Conservation (phyloP, 2,329 filamentous ascomycete genomes). For the Metarhizium rileyi region DNA sequence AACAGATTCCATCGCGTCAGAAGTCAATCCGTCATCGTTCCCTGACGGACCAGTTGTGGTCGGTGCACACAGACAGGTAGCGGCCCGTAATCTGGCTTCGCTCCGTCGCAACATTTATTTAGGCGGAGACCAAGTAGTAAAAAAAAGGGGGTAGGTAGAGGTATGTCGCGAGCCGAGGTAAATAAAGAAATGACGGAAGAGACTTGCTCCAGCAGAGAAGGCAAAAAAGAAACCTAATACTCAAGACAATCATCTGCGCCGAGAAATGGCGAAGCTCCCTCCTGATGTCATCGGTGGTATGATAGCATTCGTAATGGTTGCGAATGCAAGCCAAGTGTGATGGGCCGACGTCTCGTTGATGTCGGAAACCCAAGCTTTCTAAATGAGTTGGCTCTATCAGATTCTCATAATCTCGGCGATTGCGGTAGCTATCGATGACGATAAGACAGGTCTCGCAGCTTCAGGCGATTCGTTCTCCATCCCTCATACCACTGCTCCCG, state of each 20-base stretch:
- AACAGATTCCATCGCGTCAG: constrained; percentile 9
- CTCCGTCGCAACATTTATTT: not conserved
- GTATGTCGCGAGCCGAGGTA: constrained; percentile 1
- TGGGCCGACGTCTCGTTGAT: not conserved
- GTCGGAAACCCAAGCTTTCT: not conserved
- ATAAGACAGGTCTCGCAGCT: constrained; percentile 37
- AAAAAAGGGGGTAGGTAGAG: not conserved
- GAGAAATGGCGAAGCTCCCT: not conserved
- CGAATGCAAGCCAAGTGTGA: not conserved
- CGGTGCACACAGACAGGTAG: not conserved
- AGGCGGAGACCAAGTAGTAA: not conserved
- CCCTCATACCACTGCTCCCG: constrained; percentile 91
- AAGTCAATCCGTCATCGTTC: not conserved
- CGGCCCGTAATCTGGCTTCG: not conserved
- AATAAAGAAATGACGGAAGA: not conserved
- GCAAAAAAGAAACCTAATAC: not conserved
- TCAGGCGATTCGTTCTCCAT: constrained; percentile 71
- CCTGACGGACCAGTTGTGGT: not conserved
- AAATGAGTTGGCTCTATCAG: not conserved
- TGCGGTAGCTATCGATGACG: constrained; percentile 21
- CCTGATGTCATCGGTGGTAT: not conserved
- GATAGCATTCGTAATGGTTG: not conserved
- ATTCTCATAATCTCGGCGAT: not conserved
- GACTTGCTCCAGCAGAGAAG: not conserved
- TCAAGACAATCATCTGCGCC: not conserved